Base-by-base conservation (phyloP, 257 asterid genomes). In the Penstemon davidsonii region DNA sequence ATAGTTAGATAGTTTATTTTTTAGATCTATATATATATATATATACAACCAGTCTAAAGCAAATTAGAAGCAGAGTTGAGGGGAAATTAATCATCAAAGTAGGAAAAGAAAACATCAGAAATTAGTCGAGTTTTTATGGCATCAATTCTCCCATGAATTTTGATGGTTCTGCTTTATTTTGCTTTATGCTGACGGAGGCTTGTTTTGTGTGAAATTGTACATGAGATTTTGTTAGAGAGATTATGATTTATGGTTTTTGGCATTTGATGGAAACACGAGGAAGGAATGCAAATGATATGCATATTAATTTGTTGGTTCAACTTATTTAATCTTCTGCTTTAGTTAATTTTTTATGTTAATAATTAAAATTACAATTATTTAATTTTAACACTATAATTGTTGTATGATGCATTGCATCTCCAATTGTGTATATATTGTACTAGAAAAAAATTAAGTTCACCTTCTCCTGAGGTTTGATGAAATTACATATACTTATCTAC, bases 201-300 rank as follows among this genome's bases (percentile, higher is more conserved):
- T 3, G 45, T 53, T 69, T 69, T 43, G 47, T 54, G 68, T 11
- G 36, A 64, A 74, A 51, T 37, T 78, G 76, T 74, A 74, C 62
- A 73, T 67, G 76, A 73, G 62, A 54, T 55, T 60, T 71, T 64
- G 76, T 55, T 13, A 19, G 10, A 55, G 18, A 49, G 54, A 25
- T 25, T 25, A 25, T 25, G 54, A 49, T 49, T 49, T 9, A 12
- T 39, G 38, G 18, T 4, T 58, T 57, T 58, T 58, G 43, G 2
- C 18, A 13, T 25, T 25, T 25, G 33, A 25, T 25, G 33, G 33
- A 25, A 25, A 25, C 33, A 25, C 33, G 33, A 25, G 33, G 33
- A 25, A 25, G 33, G 33, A 25, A 25, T 25, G 33, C 33, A 25
- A 25, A 58, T 0, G 7, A 54, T 39, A 55, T 49, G 54, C 15